Evolutionary conservation across 129 eudicot species (phyloP).

Genomic region (Arctium minus): DNA sequence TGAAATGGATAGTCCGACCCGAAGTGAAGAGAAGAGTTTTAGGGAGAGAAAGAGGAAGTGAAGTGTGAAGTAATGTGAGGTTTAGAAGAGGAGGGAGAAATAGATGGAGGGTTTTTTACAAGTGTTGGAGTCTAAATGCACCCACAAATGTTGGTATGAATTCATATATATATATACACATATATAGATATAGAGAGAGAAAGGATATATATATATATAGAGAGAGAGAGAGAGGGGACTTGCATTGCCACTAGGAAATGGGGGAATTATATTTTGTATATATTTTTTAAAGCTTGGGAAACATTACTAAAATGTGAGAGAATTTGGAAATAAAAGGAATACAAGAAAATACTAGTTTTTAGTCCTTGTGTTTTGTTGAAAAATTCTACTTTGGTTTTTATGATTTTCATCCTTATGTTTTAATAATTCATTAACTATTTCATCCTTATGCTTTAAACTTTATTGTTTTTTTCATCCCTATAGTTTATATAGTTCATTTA

Average conservation of each 20-base stretch:
- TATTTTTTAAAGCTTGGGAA: neutral
- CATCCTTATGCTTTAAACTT: no score
- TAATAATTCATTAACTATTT: no score
- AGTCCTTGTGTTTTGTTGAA: no score
- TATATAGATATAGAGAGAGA: neutral
- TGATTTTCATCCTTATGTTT: no score
- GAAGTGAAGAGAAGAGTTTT: neutral
- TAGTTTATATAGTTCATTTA: no score
- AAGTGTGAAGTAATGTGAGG: constrained; percentile 3
- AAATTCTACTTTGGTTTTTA: no score
- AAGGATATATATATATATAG: neutral
- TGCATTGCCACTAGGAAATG: neutral
- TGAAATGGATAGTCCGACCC: constrained; percentile 22
- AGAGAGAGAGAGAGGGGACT: neutral
- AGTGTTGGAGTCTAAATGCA: constrained; percentile 33
- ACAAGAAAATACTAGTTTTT: no score
- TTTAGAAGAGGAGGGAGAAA: constrained; percentile 13
- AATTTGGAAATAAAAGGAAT: neutral
- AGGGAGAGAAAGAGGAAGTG: constrained; percentile 1
- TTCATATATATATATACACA: constrained; percentile 9
- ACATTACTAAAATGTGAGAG: neutral
- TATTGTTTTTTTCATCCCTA: no score
- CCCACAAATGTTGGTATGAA: constrained; percentile 26
- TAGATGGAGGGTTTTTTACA: constrained; percentile 9
- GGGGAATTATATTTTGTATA: neutral